These are phyloP conservation scores for Corymbia calophylla DNA, from an alignment of 441 rosid species.

Conservation along the genomic window DNA sequence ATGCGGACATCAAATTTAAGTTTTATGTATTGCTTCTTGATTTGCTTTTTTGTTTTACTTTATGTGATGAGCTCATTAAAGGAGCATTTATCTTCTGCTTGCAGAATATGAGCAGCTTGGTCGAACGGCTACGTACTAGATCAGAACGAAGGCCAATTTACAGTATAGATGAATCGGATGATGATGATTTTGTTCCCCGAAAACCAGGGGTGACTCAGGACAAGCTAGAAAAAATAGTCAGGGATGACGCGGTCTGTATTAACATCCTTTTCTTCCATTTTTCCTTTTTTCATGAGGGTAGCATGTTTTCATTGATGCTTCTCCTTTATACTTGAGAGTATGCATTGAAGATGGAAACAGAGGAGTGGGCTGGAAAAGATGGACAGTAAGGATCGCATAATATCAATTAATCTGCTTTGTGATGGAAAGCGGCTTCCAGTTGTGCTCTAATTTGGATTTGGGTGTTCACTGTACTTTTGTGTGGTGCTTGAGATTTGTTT, in stretches of 20 bases:
- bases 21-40: background rate
- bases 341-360: background rate
- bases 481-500: background rate
- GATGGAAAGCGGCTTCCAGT: background rate
- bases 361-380: background rate
- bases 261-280: conserved; percentile 1
- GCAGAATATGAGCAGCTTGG: conserved; percentile 97
- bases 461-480: background rate
- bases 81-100: background rate
- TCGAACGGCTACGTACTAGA: conserved; percentile 92
- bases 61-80: background rate
- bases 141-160: conserved; percentile 84
- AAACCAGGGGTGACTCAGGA: conserved; percentile 45
- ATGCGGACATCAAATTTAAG: background rate
- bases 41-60: background rate
- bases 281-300: background rate
- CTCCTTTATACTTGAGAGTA: background rate
- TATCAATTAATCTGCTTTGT: background rate
- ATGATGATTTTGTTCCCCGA: conserved; percentile 61
- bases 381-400: background rate
- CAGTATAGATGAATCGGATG: conserved; percentile 90
- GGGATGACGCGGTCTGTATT: conserved; percentile 73
- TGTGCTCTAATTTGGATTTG: background rate
- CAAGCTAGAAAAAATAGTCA: conserved; percentile 64
- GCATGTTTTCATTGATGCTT: background rate